phyloP scores from a whole-genome alignment of 345 rosid species.

The Linum usitatissimum region DNA sequence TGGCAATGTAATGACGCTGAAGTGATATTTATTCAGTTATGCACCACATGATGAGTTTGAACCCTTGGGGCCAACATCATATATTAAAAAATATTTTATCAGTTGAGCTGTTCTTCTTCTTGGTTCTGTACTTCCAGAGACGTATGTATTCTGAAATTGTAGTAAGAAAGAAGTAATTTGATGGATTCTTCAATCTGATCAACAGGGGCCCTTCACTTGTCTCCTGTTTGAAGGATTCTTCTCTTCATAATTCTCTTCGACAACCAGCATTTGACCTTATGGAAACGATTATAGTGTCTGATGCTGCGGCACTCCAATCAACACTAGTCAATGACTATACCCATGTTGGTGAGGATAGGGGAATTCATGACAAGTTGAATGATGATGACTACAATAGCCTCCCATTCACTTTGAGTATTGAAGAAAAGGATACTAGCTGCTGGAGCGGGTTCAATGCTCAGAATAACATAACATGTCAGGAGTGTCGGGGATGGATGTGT shows the following conservation, averaged over 20 bases:
- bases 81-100: background rate
- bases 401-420: conserved; percentile 27
- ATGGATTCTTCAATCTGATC: conserved; percentile 4
- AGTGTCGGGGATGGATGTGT: conserved; percentile 73
- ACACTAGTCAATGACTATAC: conserved; percentile 29
- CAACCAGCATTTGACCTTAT: conserved; percentile 94
- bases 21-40: too few relatives aligned
- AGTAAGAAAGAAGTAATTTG: too few relatives aligned
- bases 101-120: too few relatives aligned
- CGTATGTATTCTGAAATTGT: too few relatives aligned
- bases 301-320: conserved; percentile 65
- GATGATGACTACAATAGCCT: conserved; percentile 37
- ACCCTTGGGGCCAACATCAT: background rate
- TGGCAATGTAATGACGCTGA: too few relatives aligned
- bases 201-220: conserved; percentile 91
- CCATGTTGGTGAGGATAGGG: conserved; percentile 16
- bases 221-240: conserved; percentile 71
- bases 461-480: conserved; percentile 45
- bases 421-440: conserved; percentile 37
- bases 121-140: too few relatives aligned
- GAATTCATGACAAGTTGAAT: conserved; percentile 22
- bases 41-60: background rate
- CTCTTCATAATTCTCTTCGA: conserved; percentile 76
- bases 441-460: conserved; percentile 68
- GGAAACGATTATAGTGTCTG: conserved; percentile 72